Evolutionary conservation across 2,329 filamentous ascomycete species (phyloP).

Genomic region (Exophiala viscosa): DNA sequence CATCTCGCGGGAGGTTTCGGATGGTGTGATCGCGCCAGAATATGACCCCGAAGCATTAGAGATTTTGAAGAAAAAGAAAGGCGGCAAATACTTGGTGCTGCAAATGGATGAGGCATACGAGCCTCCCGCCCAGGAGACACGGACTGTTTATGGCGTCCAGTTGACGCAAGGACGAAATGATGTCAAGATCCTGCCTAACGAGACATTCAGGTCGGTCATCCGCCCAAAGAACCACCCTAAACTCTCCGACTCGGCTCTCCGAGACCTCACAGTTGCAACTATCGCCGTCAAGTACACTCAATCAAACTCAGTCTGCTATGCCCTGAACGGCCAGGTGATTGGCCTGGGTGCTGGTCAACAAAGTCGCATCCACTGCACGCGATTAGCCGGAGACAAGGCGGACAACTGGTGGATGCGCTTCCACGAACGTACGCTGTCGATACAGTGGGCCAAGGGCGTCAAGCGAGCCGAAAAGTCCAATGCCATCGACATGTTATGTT

Average conservation of each 20-base stretch:
- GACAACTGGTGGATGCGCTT: conserved; percentile 99
- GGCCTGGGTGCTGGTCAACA: conserved; percentile 95
- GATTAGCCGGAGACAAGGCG: conserved; percentile 93
- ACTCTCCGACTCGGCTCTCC: conserved; percentile 75
- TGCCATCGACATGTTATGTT: conserved; percentile 91
- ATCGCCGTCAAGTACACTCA: conserved; percentile 98
- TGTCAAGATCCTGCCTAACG: conserved; percentile 72
- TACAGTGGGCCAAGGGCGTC: conserved; percentile 96
- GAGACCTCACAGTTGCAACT: conserved; percentile 90
- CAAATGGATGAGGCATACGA: conserved; percentile 88
- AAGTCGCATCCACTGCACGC: conserved; percentile 96
- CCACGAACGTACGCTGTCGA: conserved; percentile 78
- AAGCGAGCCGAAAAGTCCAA: conserved; percentile 98
- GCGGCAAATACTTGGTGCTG: conserved; percentile 90
- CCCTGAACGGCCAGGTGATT: conserved; percentile 86
- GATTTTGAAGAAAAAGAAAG: conserved; percentile 97
- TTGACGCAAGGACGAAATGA: conserved; percentile 92
- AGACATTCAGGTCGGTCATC: conserved; percentile 79
- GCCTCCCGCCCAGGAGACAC: conserved; percentile 69
- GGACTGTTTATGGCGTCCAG: conserved; percentile 85
- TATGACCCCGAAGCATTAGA: conserved; percentile 82
- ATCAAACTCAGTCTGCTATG: conserved; percentile 98
- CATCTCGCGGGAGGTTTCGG: conserved; percentile 95
- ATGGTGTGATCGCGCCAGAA: conserved; percentile 88
- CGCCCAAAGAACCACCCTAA: conserved; percentile 73